Percentiles rank a stretch among this genome's conserved stretches.
Evolutionary conservation across 768 basidiomycete species (phyloP).

Genomic region (Suillus clintonianus): DNA sequence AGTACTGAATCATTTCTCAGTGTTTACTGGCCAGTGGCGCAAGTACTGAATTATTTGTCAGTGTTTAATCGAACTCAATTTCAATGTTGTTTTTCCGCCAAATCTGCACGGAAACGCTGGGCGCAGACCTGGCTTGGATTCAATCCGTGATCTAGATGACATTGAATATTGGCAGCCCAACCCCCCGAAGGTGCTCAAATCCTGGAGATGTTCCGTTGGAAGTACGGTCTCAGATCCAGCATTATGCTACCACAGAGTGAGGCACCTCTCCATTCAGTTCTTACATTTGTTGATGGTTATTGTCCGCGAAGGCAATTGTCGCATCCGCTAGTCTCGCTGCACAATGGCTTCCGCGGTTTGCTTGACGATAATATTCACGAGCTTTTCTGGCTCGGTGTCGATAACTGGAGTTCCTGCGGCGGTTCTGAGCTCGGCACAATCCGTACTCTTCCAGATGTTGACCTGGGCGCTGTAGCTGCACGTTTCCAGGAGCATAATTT

Average conservation of each 20-base stretch:
- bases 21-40: no score
- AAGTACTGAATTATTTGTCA: no score
- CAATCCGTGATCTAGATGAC: conserved; percentile 12
- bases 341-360: conserved; percentile 95
- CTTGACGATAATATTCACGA: conserved; percentile 86
- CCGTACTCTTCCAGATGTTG: conserved; percentile 80
- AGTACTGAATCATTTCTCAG: no score
- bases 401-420: conserved; percentile 94
- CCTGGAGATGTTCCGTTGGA: conserved; percentile 46
- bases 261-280: conserved; percentile 20
- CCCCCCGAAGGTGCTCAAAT: conserved; percentile 56
- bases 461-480: conserved; percentile 86
- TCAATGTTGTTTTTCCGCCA: no score
- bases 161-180: conserved; percentile 50
- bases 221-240: conserved; percentile 67
- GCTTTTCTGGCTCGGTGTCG: conserved; percentile 94
- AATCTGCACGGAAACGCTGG: background rate
- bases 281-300: background rate
- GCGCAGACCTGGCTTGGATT: background rate
- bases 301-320: conserved; percentile 47
- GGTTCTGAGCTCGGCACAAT: conserved; percentile 99
- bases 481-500: conserved; percentile 87
- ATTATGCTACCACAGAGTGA: conserved; percentile 75
- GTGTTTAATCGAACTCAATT: no score
- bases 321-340: conserved; percentile 78